Conservation (phyloP, 768 basidiomycete genomes). For the Suillus hirtellus region DNA sequence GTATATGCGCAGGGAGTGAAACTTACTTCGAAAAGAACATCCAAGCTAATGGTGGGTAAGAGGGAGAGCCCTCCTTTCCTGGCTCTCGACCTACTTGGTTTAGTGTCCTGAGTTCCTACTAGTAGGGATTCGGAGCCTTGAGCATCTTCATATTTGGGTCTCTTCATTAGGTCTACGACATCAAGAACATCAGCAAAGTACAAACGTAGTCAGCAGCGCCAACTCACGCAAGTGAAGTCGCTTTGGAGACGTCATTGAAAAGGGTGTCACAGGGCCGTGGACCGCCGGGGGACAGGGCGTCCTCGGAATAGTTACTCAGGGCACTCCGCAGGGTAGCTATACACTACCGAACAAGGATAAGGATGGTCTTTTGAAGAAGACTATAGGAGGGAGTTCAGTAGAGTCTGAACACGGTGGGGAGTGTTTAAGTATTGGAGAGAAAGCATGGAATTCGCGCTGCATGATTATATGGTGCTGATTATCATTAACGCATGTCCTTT, state of each 20-base stretch:
- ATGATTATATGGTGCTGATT: conserved; percentile 10
- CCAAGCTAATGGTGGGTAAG: conserved; percentile 39
- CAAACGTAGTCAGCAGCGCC: neutral
- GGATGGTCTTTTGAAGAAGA: neutral
- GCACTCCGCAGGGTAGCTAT: neutral
- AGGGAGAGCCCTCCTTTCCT: conserved; percentile 16
- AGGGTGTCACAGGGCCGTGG: conserved; percentile 6
- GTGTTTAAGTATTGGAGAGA: neutral
- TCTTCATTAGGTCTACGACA: conserved; percentile 6
- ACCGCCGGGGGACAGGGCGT: conserved; percentile 8
- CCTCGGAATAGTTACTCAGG: conserved; percentile 3
- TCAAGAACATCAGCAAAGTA: neutral
- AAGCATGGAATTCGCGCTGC: conserved; percentile 9
- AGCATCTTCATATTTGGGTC: neutral
- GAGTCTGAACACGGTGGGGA: too few relatives aligned
- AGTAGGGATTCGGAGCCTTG: conserved; percentile 2
- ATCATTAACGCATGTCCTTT: conserved; percentile 1
- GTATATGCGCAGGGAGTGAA: neutral
- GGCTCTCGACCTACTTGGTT: neutral
- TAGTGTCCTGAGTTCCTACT: neutral
- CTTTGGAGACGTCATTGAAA: conserved; percentile 1
- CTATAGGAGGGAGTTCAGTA: neutral
- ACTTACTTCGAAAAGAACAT: conserved; percentile 29
- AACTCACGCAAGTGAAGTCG: conserved; percentile 6
- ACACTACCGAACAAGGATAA: neutral